Percentiles rank a stretch among this genome's conserved stretches.
phyloP scores from a whole-genome alignment of 83 land plant genomes.

The Picea abies region DNA sequence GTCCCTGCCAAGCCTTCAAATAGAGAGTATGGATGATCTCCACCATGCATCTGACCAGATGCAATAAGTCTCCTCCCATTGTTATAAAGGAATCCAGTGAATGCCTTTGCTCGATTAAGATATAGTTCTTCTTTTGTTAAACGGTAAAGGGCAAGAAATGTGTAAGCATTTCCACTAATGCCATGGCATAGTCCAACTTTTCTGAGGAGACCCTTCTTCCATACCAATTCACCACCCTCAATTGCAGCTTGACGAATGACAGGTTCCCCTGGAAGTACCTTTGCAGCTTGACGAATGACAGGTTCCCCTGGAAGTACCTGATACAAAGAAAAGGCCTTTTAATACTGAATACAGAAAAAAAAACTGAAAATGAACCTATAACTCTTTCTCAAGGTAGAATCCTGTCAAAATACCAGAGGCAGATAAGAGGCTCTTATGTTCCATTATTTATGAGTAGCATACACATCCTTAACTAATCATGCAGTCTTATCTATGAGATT shows the following conservation, averaged over 20 bases:
- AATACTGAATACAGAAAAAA: background rate
- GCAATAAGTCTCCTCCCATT: slow-evolving; percentile 31
- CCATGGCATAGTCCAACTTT: slow-evolving; percentile 81
- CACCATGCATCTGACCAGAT: slow-evolving; percentile 37
- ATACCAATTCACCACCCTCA: slow-evolving; percentile 82
- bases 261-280: slow-evolving; percentile 55
- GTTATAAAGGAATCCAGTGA: slow-evolving; percentile 50
- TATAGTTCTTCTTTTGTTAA: slow-evolving; percentile 43
- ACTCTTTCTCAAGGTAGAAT: no score
- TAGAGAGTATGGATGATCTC: slow-evolving; percentile 63
- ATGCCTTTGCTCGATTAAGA: slow-evolving; percentile 68
- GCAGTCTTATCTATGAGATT: no score
- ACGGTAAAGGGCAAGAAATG: slow-evolving; percentile 66
- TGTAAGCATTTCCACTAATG: slow-evolving; percentile 72
- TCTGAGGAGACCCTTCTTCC: slow-evolving; percentile 68
- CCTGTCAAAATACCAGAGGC: background rate
- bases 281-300: no score
- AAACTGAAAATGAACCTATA: no score
- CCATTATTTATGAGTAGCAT: no score
- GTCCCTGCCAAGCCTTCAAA: slow-evolving; percentile 78
- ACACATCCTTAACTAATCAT: no score
- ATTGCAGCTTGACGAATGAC: slow-evolving; percentile 73
- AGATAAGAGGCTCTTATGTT: no score
- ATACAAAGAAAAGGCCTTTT: background rate
- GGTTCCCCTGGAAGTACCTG: no score